Percentiles rank a stretch among this genome's conserved stretches.
These are phyloP conservation scores for Noccaea caerulescens DNA, from an alignment of 345 rosid genomes.

Conservation along the genomic window DNA sequence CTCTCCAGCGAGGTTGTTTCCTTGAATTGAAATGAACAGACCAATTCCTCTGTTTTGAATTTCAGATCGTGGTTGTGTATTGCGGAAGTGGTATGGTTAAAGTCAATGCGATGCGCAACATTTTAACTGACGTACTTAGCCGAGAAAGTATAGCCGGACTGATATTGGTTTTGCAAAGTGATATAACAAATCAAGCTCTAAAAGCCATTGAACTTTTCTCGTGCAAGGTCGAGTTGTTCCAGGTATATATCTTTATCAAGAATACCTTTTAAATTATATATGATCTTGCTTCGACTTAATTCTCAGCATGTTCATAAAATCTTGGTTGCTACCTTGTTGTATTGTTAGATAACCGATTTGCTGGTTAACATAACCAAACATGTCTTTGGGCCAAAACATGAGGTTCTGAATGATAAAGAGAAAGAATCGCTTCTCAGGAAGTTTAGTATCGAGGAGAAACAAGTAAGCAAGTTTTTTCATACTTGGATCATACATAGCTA, in stretches of 20 bases:
- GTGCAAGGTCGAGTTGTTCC: constrained; percentile 84
- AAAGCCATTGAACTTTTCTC: constrained; percentile 69
- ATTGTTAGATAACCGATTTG: constrained; percentile 62
- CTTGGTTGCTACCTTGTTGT: constrained; percentile 2
- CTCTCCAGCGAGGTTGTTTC: background rate
- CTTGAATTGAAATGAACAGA: background rate
- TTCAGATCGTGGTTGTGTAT: constrained; percentile 66
- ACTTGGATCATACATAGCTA: background rate
- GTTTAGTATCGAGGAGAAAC: constrained; percentile 70
- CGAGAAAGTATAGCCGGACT: constrained; percentile 63
- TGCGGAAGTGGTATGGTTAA: constrained; percentile 66
- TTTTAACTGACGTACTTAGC: constrained; percentile 57
- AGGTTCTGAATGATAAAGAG: constrained; percentile 59
- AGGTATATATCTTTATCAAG: constrained; percentile 48
- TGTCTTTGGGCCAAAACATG: constrained; percentile 73
- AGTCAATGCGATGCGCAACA: constrained; percentile 61
- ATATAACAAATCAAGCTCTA: constrained; percentile 71
- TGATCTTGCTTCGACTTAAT: constrained; percentile 4
- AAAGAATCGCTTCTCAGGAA: constrained; percentile 67
- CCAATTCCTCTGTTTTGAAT: constrained; percentile 5
- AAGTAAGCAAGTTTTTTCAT: constrained; percentile 49
- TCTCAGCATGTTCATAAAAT: background rate
- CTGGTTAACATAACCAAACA: constrained; percentile 87
- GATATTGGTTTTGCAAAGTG: constrained; percentile 68
- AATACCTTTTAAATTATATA: background rate